Evolutionary conservation across 352 stramenopile species (phyloP), one percentile per base, ranked within the genome.

Genomic region (Discostella stelligera): DNA sequence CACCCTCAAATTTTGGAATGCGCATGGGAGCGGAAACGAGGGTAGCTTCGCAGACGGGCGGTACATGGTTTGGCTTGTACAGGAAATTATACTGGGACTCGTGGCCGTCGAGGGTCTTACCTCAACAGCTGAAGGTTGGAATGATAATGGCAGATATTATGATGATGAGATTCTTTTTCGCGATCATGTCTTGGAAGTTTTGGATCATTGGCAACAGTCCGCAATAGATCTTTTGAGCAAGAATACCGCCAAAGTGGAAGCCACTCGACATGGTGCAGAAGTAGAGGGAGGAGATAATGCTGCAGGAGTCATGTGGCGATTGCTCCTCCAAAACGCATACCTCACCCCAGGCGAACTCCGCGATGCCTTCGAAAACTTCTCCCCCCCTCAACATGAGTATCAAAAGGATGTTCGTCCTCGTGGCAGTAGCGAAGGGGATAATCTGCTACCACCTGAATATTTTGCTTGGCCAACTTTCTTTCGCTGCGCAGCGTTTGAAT

Each of bases 11-110:
- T 56, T 66, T 10, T 49, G 37, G 48, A 56, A 63, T 37, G 46
- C 67, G 32, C 23, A 69, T 13, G 58, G 39, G 25, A 25, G 41
- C 14, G 50, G 53, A 20, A 56, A 54, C 20, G 52, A 62, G 14
- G 61, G 67, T 1, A 14, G 14, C 4, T 71, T 62, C 27, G 20
- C 53, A 20, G 61, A 77, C 49, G 60, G 41, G 18, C 39, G 60
- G 25, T 77, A 77, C 50, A 54, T 77, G 52, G 60, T 77, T 46
- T 77, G 69, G 69, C 18, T 77, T 13, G 63, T 41, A 20, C 64
- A 64, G 37, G 69, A 66, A 4, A 62, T 71, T 53, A 16, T 77
- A 41, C 46, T 77, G 10, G 39, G 44, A 18, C 39, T 54, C 61
- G 37, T 44, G 7, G 7, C 7, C 37, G 8, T 46, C 14, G 66